Base-by-base conservation (phyloP, 2,329 filamentous ascomycete species). In the Colletotrichum echinochloae region DNA sequence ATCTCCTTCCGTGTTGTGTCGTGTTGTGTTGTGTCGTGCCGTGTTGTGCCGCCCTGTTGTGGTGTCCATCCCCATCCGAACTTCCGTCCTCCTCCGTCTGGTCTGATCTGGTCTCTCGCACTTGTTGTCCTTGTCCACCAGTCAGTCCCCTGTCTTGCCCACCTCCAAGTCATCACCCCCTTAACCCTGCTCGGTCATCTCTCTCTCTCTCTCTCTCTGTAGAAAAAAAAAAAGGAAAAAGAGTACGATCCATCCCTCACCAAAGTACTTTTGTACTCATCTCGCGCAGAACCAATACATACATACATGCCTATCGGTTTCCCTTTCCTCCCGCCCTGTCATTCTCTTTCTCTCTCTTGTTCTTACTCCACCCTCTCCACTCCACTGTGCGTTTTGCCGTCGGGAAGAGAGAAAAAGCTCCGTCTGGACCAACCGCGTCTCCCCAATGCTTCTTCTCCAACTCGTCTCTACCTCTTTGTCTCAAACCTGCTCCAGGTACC, bases 281-380 rank as follows among this genome's bases (percentile, higher is more conserved):
- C 48, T 39, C 26, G 37, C 48, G 49, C 48, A 48, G 28, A 66
- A 52, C 48, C 49, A 39, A 55, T 39, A 56, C 65, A 67, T 39
- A 56, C 65, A 67, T 70, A 70, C 67, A 67, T 70, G 57, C 67
- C 64, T 54, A 8, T 54, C 57, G 57, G 41, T 66, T 67, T 70
- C 67, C 67, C 64, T 65, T 70, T 64, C 66, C 52, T 68, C 61
- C 54, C 39, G 26, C 60, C 62, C 55, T 62, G 44, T 52, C 66
- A 41, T 46, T 44, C 39, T 28, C 60, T 61, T 44, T 28, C 23
- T 26, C 16, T 20, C 33, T 23, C 35, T 39, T 66, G 48, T 60
- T 66, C 62, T 57, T 30, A 46, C 41, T 57, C 39, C 49, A 16
- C 35, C 54, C 20, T 37, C n/a, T n/a, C n/a, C n/a, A n/a, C n/a